phyloP scores from a whole-genome alignment of 2,329 filamentous ascomycete species.

The Fusarium buharicum region DNA sequence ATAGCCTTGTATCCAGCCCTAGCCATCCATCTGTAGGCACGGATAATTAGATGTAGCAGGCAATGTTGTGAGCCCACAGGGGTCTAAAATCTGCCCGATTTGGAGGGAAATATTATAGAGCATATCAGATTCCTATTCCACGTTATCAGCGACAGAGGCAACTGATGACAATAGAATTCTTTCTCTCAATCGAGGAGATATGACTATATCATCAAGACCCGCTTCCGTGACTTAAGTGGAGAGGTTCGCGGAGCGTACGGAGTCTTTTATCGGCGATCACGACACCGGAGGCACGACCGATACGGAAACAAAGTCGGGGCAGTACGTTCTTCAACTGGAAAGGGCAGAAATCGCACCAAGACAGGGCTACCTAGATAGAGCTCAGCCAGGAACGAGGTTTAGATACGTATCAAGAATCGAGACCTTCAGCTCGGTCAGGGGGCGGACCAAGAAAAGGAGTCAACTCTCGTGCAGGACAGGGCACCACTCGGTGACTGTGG shows the following conservation, averaged over 20 bases:
- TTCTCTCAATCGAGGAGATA: background rate
- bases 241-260: constrained; percentile 16
- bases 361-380: background rate
- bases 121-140: background rate
- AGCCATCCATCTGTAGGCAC: background rate
- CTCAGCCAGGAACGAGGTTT: constrained; percentile 1
- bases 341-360: constrained; percentile 1
- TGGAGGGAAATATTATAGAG: background rate
- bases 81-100: background rate
- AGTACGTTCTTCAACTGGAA: background rate
- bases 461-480: background rate
- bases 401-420: constrained; percentile 5
- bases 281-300: constrained; percentile 1
- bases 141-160: constrained; percentile 2
- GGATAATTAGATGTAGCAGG: constrained; percentile 1
- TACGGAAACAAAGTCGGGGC: constrained; percentile 7
- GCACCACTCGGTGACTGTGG: constrained; percentile 21
- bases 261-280: constrained; percentile 11
- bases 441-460: constrained; percentile 4
- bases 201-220: constrained; percentile 6
- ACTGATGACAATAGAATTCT: constrained; percentile 9
- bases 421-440: constrained; percentile 1
- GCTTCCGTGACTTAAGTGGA: background rate
- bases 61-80: background rate
- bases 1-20: background rate